phyloP scores from a whole-genome alignment of 177 flowering plant species.

The Tripterygium wilfordii region DNA sequence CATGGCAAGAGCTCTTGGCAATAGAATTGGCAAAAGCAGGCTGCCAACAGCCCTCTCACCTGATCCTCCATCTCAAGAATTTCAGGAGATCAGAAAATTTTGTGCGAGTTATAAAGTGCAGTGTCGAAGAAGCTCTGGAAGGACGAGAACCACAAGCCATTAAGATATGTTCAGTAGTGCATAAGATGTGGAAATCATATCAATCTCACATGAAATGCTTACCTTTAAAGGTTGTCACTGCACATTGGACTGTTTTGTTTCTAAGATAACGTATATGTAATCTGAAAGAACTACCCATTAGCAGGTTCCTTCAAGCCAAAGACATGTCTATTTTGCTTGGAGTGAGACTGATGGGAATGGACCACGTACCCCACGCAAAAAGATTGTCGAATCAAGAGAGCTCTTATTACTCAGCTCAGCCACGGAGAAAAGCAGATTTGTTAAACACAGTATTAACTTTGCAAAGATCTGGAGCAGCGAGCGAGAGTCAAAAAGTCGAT shows the following conservation, averaged over 20 bases:
- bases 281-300: slow-evolving; percentile 1
- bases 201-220: slow-evolving; percentile 51
- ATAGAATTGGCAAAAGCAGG: slow-evolving; percentile 90
- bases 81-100: slow-evolving; percentile 73
- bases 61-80: slow-evolving; percentile 82
- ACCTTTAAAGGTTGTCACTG: slow-evolving; percentile 52
- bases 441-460: slow-evolving; percentile 66
- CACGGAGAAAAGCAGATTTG: slow-evolving; percentile 47
- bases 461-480: slow-evolving; percentile 92
- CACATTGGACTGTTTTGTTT: not conserved
- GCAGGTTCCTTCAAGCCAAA: slow-evolving; percentile 90
- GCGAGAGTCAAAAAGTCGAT: slow-evolving; percentile 53
- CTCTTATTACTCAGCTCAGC: slow-evolving; percentile 34
- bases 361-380: slow-evolving; percentile 23
- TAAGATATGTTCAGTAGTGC: slow-evolving; percentile 61
- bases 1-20: slow-evolving; percentile 91
- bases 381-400: slow-evolving; percentile 50
- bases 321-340: slow-evolving; percentile 59
- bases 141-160: slow-evolving; percentile 68
- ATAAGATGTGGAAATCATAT: slow-evolving; percentile 73
- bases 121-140: slow-evolving; percentile 43
- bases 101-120: slow-evolving; percentile 79
- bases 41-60: slow-evolving; percentile 59
- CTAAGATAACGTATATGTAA: not conserved
- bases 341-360: slow-evolving; percentile 50